These are phyloP conservation scores for Datisca glomerata DNA, from an alignment of 306 rosid species.

Conservation along the genomic window DNA sequence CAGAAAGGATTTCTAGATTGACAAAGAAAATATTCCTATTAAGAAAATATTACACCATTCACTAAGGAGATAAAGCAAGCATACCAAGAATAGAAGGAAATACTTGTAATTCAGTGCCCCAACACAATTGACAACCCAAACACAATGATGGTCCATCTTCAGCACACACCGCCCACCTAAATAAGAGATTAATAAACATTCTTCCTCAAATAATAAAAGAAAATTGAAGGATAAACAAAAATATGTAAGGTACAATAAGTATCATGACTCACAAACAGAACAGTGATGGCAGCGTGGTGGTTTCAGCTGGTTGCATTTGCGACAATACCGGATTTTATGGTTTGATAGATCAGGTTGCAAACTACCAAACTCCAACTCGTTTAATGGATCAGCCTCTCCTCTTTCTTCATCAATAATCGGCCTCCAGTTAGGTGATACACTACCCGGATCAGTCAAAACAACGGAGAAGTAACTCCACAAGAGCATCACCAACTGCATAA, in stretches of 20 bases:
- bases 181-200: slow-evolving; percentile 2
- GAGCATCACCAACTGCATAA: slow-evolving; percentile 81
- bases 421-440: slow-evolving; percentile 91
- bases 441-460: slow-evolving; percentile 90
- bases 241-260: background rate
- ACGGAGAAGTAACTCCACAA: slow-evolving; percentile 96
- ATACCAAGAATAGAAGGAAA: slow-evolving; percentile 93
- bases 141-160: slow-evolving; percentile 99
- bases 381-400: slow-evolving; percentile 82
- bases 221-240: background rate
- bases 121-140: slow-evolving; percentile 98
- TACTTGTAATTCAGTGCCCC: slow-evolving; percentile 92
- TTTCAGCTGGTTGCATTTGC: slow-evolving; percentile 80
- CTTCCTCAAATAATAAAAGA: background rate
- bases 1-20: slow-evolving; percentile 1
- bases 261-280: slow-evolving; percentile 78
- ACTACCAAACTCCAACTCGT: slow-evolving; percentile 39
- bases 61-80: slow-evolving; percentile 7
- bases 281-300: slow-evolving; percentile 97
- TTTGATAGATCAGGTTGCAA: slow-evolving; percentile 36
- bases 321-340: slow-evolving; percentile 62
- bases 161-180: slow-evolving; percentile 96
- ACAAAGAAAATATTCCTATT: too few species aligned
- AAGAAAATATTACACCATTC: background rate
- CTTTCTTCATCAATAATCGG: slow-evolving; percentile 82